Evolutionary conservation across 805 yeast genomes (phyloP), one percentile per base, ranked within the genome.

Genomic region (Yueomyces sp.): DNA sequence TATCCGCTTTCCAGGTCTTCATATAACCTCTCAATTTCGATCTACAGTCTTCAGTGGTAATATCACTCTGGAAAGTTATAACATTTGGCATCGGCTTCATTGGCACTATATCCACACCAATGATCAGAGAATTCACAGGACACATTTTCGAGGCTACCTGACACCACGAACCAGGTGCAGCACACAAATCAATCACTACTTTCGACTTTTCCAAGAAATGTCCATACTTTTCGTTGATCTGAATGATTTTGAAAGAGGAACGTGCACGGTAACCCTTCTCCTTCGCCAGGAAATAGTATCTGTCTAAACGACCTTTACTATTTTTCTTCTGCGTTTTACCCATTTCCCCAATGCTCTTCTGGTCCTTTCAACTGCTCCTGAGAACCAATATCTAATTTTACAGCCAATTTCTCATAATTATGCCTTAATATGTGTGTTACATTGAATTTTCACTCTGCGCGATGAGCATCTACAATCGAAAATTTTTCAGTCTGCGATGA

Each of bases 121-220:
- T 86, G 56, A 92, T 92, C 52, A 92, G 72, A 0, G 96, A 85
- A 63, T 87, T 86, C 1, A 87, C 71, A 2, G 98, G 97, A 66
- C 97, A 87, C 43, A 86, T 65, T 48, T 87, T 84, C 1, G 95
- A 79, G 1, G 98, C 98, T 39, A 92, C 97, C 68, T 92, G 98
- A 74, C 98, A 92, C 98, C 98, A 92, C 3, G 96, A 86, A 45
- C 98, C 98, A 38, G 97, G 97, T 8, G 98, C 98, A 43, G 97
- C 97, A 80, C 98, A 92, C 54, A 92, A 72, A 74, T 92, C 98
- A 42, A 92, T 85, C 39, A 92, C 96, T 38, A 92, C 97, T 63
- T 86, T 92, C 26, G 96, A 85, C 59, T 85, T 84, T 54, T 88
- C 96, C 43, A 88, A 67, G 62, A 92, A 92, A 64, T 88, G 95